phyloP scores from a whole-genome alignment of 805 yeast species.

The Maudiozyma barnettii region DNA sequence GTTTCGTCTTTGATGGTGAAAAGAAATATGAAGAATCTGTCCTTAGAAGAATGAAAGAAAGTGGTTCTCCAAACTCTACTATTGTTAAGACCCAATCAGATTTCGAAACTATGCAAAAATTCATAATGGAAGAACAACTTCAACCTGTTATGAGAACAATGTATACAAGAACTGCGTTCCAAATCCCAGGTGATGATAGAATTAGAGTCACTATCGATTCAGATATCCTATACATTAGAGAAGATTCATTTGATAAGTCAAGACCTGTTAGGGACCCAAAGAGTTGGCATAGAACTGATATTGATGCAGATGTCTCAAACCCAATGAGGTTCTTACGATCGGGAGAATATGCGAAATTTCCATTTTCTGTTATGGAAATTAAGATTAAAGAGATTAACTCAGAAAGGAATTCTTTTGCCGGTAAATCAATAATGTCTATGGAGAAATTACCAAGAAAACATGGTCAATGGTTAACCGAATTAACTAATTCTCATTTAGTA shows the following conservation, averaged over 20 bases:
- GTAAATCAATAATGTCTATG: conserved; percentile 11
- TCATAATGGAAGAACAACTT: conserved; percentile 54
- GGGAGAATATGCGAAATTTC: conserved; percentile 79
- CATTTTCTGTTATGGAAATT: conserved; percentile 82
- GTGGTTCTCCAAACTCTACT: conserved; percentile 44
- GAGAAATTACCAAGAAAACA: conserved; percentile 39
- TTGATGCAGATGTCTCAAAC: conserved; percentile 65
- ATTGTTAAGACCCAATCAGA: conserved; percentile 45
- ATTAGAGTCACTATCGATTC: conserved; percentile 86
- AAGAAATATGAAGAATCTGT: conserved; percentile 39
- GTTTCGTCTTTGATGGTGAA: conserved; percentile 49
- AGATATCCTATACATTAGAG: conserved; percentile 78
- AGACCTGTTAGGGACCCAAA: conserved; percentile 85
- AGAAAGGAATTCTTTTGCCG: conserved; percentile 22
- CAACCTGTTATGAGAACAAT: conserved; percentile 83
- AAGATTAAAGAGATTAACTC: conserved; percentile 41
- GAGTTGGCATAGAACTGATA: conserved; percentile 87
- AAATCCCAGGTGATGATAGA: conserved; percentile 94
- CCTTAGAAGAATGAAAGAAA: conserved; percentile 51
- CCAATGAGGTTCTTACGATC: conserved; percentile 69
- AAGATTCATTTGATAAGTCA: conserved; percentile 74
- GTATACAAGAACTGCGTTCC: conserved; percentile 90
- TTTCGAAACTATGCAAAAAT: conserved; percentile 51
- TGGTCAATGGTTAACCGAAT: conserved; percentile 75
- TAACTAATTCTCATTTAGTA: conserved; percentile 72